Evolutionary conservation across 257 asterid genomes (phyloP).

Genomic region (Solanum piurae): DNA sequence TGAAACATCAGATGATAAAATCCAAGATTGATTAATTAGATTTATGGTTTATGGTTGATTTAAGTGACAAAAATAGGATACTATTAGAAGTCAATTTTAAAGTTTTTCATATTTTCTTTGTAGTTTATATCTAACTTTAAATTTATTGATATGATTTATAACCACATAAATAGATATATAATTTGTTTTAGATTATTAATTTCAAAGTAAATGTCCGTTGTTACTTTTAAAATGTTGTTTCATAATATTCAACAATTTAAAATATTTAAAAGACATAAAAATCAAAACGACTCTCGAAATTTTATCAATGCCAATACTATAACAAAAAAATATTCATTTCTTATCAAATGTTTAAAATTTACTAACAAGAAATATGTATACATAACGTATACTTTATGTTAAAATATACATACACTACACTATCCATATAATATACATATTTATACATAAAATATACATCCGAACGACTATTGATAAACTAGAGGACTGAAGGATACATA

Average conservation of each 20-base stretch:
- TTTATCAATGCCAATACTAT: background rate
- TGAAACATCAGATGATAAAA: constrained; percentile 4
- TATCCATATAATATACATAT: background rate
- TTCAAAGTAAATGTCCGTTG: background rate
- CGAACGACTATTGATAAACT: background rate
- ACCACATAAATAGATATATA: background rate
- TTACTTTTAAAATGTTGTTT: background rate
- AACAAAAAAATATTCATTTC: background rate
- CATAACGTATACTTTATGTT: background rate
- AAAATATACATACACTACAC: background rate
- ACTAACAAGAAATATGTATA: background rate
- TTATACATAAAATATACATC: background rate
- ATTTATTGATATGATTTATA: background rate
- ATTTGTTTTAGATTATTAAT: background rate
- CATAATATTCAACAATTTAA: no score
- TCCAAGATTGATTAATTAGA: constrained; percentile 2
- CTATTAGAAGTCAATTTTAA: background rate
- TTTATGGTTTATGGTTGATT: constrained; percentile 2
- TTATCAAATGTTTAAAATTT: background rate
- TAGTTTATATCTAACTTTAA: background rate
- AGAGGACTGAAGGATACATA: background rate
- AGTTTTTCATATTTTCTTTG: background rate
- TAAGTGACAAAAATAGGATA: background rate
- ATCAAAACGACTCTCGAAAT: background rate
- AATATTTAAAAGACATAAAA: background rate